Evolutionary conservation across 2,329 filamentous ascomycete species (phyloP).

Genomic region (Pyrenochaeta sp.): DNA sequence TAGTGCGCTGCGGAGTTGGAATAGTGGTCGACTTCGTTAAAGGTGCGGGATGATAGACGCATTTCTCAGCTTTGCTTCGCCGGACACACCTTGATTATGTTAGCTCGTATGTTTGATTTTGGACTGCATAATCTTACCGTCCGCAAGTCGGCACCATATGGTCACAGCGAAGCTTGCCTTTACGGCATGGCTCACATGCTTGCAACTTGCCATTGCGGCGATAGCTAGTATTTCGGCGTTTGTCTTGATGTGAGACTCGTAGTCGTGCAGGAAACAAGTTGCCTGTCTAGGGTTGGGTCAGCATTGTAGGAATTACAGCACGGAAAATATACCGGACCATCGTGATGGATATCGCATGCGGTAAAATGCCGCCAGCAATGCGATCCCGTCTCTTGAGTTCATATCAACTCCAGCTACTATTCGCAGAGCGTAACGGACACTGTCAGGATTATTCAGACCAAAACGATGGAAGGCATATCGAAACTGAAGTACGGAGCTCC

Average conservation of each 20-base stretch:
- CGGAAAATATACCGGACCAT: neutral
- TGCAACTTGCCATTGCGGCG: conserved; percentile 51
- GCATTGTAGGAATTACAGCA: neutral
- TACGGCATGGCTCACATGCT: conserved; percentile 49
- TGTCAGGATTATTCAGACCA: too few species aligned
- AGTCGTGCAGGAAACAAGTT: conserved; percentile 41
- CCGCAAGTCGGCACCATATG: conserved; percentile 48
- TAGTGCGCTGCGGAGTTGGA: conserved; percentile 21
- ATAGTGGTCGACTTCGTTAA: conserved; percentile 33
- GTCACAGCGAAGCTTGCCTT: conserved; percentile 47
- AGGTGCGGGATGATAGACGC: conserved; percentile 49
- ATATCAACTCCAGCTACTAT: neutral
- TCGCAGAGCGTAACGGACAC: too few species aligned
- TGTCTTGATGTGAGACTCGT: conserved; percentile 35
- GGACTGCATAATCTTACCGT: conserved; percentile 1
- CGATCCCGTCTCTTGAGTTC: neutral
- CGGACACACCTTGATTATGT: conserved; percentile 31
- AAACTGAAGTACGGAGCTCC: neutral
- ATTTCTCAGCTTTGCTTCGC: conserved; percentile 37
- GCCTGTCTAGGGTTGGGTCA: conserved; percentile 40
- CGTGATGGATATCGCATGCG: neutral
- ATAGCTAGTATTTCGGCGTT: conserved; percentile 36
- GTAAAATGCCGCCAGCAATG: neutral
- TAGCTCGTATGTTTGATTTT: neutral
- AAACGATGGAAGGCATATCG: neutral